Conservation (phyloP, 768 basidiomycete species). For the Kwoniella dejecticola region DNA sequence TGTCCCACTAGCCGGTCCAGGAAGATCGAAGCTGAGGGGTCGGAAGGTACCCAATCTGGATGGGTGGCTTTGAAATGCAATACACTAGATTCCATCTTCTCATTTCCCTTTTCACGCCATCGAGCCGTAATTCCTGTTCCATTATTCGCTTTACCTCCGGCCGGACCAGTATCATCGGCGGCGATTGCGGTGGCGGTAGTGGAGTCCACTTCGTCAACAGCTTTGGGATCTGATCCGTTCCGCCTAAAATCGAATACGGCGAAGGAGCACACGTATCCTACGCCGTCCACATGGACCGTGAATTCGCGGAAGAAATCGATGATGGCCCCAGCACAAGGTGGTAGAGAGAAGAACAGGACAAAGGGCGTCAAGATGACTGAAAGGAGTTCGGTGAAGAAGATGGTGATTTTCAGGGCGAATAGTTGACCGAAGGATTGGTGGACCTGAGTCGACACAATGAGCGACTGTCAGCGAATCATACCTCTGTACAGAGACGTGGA, state of each 20-base stretch:
- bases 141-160: not conserved
- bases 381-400: constrained; percentile 82
- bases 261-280: constrained; percentile 96
- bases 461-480: constrained; percentile 2
- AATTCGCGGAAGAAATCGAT: constrained; percentile 99
- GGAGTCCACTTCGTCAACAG: not conserved
- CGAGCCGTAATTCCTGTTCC: not conserved
- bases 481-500: too few relatives aligned
- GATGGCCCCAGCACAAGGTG: constrained; percentile 82
- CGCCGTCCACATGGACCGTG: constrained; percentile 90
- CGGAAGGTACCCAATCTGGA: constrained; percentile 91
- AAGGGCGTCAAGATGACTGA: constrained; percentile 94
- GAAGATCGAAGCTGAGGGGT: constrained; percentile 87
- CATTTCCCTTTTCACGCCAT: constrained; percentile 9
- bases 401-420: constrained; percentile 87
- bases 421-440: constrained; percentile 88
- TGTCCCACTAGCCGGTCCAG: constrained; percentile 68
- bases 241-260: constrained; percentile 93
- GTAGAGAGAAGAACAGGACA: constrained; percentile 89
- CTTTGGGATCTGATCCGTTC: not conserved
- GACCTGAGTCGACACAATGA: constrained; percentile 61
- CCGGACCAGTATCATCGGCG: not conserved
- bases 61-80: constrained; percentile 65
- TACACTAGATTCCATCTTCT: constrained; percentile 87
- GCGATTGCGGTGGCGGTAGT: not conserved